Evolutionary conservation across 1,139 yeast genomes (phyloP).

Genomic region (Scheffersomyces stambukii): DNA sequence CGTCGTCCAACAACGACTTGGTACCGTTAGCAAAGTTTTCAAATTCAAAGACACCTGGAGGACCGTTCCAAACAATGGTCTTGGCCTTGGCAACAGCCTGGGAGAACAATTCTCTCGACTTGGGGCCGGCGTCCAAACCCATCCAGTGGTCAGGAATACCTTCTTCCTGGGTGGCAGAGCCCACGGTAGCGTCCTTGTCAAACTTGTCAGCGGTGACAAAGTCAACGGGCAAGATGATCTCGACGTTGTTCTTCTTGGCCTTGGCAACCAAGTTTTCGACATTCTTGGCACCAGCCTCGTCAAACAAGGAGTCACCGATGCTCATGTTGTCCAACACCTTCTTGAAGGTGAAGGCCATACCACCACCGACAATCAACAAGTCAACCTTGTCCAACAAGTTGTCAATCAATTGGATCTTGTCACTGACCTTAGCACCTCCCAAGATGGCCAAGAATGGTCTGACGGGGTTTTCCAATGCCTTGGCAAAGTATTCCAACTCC

Average conservation of each 20-base stretch:
- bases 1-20: constrained; percentile 80
- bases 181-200: constrained; percentile 81
- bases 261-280: constrained; percentile 85
- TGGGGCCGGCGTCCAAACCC: constrained; percentile 94
- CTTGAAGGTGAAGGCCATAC: constrained; percentile 98
- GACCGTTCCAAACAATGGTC: constrained; percentile 99
- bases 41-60: constrained; percentile 98
- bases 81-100: constrained; percentile 83
- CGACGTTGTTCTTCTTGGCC: constrained; percentile 92
- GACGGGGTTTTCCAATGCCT: constrained; percentile 93
- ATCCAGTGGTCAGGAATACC: constrained; percentile 93
- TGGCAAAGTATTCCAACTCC: constrained; percentile 93
- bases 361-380: constrained; percentile 92
- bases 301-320: constrained; percentile 87
- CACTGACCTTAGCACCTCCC: constrained; percentile 98
- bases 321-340: constrained; percentile 79
- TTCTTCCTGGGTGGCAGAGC: constrained; percentile 74
- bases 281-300: constrained; percentile 88
- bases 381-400: constrained; percentile 94
- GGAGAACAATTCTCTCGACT: constrained; percentile 71
- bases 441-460: constrained; percentile 97
- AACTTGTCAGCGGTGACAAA: constrained; percentile 92
- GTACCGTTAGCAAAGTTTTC: constrained; percentile 88
- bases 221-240: constrained; percentile 88
- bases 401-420: constrained; percentile 95